phyloP scores from a whole-genome alignment of 2,329 filamentous ascomycete species.

The Paraphoma chrysanthemicola region DNA sequence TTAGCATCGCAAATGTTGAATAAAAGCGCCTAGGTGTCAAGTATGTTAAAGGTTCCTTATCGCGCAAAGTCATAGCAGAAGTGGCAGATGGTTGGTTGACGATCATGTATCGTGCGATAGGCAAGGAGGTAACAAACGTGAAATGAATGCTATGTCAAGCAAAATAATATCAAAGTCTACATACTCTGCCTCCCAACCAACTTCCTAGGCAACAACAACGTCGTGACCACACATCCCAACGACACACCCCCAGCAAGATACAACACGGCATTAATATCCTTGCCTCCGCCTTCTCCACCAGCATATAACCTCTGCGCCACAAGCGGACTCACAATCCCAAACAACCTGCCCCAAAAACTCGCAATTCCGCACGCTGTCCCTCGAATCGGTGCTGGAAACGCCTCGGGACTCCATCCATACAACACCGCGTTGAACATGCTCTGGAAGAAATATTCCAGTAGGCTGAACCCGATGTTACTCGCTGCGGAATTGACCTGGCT shows the following conservation, averaged over 20 bases:
- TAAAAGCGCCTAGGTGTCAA: too few relatives aligned
- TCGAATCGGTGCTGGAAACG: slow-evolving; percentile 59
- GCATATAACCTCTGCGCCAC: slow-evolving; percentile 58
- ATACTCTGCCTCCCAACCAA: slow-evolving; percentile 1
- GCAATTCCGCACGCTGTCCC: slow-evolving; percentile 63
- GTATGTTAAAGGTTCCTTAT: too few relatives aligned
- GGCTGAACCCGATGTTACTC: slow-evolving; percentile 57
- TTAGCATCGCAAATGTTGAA: too few relatives aligned
- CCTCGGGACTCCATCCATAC: slow-evolving; percentile 61
- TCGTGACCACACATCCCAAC: slow-evolving; percentile 60
- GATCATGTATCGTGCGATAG: too few relatives aligned
- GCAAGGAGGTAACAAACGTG: too few relatives aligned
- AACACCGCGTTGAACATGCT: slow-evolving; percentile 60
- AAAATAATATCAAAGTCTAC: neutral
- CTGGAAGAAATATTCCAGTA: slow-evolving; percentile 63
- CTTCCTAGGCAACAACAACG: slow-evolving; percentile 54
- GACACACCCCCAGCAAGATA: slow-evolving; percentile 65
- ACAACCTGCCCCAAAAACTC: slow-evolving; percentile 65
- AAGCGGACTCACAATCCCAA: slow-evolving; percentile 64
- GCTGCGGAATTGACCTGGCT: slow-evolving; percentile 53
- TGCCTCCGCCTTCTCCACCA: slow-evolving; percentile 31
- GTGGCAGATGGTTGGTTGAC: too few relatives aligned
- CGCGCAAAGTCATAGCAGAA: too few relatives aligned
- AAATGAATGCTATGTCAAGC: too few relatives aligned
- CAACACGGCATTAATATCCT: slow-evolving; percentile 58